Evolutionary conservation across 192 early-diverging fungal genomes (phyloP).

Genomic region (Entomortierella lignicola): DNA sequence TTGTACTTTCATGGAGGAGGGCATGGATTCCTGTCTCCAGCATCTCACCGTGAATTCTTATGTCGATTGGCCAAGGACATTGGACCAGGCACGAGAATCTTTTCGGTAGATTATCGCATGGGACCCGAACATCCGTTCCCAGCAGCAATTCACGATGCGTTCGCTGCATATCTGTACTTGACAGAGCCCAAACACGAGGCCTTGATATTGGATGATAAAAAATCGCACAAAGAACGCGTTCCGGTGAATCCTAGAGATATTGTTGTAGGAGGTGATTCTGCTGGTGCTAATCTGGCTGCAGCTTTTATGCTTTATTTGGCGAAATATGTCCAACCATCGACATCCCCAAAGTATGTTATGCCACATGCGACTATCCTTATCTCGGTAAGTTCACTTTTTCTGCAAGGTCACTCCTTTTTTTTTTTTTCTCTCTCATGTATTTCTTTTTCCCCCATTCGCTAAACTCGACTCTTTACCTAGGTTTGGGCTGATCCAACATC

Average conservation of each 20-base stretch:
- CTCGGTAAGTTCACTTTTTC: constrained; percentile 21
- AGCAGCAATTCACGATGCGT: constrained; percentile 83
- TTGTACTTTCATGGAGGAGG: constrained; percentile 46
- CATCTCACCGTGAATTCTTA: constrained; percentile 22
- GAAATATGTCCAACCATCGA: constrained; percentile 38
- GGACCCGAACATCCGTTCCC: constrained; percentile 88
- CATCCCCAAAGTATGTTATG: constrained; percentile 24
- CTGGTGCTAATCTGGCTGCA: constrained; percentile 72
- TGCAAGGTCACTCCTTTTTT: too few relatives aligned
- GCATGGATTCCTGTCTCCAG: constrained; percentile 30
- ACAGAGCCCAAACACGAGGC: constrained; percentile 59
- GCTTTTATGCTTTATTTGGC: constrained; percentile 50
- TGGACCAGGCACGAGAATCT: constrained; percentile 34
- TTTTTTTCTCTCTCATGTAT: too few relatives aligned
- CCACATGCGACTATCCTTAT: constrained; percentile 28
- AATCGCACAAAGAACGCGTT: constrained; percentile 1
- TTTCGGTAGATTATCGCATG: constrained; percentile 80
- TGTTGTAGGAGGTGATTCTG: constrained; percentile 75
- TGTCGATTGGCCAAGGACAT: constrained; percentile 20
- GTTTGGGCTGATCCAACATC: constrained; percentile 33
- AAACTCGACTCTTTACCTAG: not conserved
- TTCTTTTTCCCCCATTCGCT: not conserved
- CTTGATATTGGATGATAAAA: constrained; percentile 42
- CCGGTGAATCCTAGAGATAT: constrained; percentile 66
- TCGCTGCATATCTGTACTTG: constrained; percentile 79